Evolutionary conservation across 257 asterid species (phyloP).

Genomic region (Galeopsis tetrahit): DNA sequence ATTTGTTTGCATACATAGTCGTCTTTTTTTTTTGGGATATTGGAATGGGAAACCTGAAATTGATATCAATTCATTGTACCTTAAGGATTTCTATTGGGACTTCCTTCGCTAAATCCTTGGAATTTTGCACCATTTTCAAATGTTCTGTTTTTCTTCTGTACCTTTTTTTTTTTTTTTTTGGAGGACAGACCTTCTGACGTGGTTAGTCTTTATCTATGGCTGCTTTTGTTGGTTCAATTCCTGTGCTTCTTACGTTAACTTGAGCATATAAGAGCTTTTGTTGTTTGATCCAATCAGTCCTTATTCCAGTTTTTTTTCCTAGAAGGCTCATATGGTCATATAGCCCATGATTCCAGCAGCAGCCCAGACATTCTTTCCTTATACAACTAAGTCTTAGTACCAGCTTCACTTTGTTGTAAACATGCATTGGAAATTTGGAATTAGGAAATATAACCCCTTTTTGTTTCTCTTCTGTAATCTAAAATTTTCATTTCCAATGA

Average conservation of each 20-base stretch:
- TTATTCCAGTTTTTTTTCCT: not conserved
- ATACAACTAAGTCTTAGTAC: conserved; percentile 14
- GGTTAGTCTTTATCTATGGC: conserved; percentile 19
- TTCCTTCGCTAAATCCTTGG: conserved; percentile 2
- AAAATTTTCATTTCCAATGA: conserved; percentile 14
- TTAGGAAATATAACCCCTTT: not conserved
- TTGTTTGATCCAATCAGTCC: conserved; percentile 11
- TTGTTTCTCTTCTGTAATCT: conserved; percentile 19
- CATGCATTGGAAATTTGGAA: not conserved
- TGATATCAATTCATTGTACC: not conserved
- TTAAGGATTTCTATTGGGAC: not conserved
- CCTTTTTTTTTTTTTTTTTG: not conserved
- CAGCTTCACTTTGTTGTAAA: conserved; percentile 2
- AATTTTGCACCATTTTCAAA: conserved; percentile 10
- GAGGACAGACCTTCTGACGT: not conserved
- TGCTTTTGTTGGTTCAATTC: not conserved
- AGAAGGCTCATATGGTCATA: conserved; percentile 10
- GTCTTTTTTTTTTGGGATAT: conserved; percentile 5
- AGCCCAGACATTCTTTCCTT: conserved; percentile 17
- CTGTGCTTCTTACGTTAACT: conserved; percentile 19
- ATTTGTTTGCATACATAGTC: not conserved
- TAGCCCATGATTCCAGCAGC: conserved; percentile 18
- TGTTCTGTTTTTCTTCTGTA: conserved; percentile 9
- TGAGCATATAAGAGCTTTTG: conserved; percentile 4
- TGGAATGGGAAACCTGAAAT: conserved; percentile 10